Evolutionary conservation across 2,329 filamentous ascomycete genomes (phyloP), one percentile per base, ranked within the genome.

Genomic region (Sclerotinia glacialis): DNA sequence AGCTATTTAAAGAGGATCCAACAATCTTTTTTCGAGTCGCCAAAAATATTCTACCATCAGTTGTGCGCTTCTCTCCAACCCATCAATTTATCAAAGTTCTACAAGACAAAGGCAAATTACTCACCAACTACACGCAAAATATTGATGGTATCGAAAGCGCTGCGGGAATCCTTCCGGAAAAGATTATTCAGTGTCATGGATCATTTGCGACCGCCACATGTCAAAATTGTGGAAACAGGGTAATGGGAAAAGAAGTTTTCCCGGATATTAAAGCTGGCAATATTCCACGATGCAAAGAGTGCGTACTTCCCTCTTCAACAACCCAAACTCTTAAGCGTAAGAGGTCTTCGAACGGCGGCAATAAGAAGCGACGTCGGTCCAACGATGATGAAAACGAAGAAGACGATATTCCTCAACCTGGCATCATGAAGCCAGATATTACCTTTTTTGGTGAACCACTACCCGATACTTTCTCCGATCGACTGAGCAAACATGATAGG

Each of bases 81-180:
- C 95, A 99, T 81, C 89, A 90, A 64, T 99, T 99, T 80, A 96
- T 99, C 75, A 87, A 88, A 44, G 83, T 97, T 73, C 85, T 99
- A 46, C 91, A 99, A 78, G 85, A 94, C 72, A 90, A 93, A 77
- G 88, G 86, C 71, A 97, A 97, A 78, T 85, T 99, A 8, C 85
- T 97, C 68, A 98, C 93, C 52, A 97, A 98, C 79, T 99, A 97
- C 80, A 96, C 95, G 0, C 95, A 99, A 77, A 99, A 99, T 78
- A 98, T 99, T 75, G 95, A 99, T 81, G 97, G 97, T 73, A 87
- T 97, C 62, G 94, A 99, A 78, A 85, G 88, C 69, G 88, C 91
- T 74, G 94, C 94, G 0, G 95, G 95, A 28, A 91, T 99, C 68
- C 79, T 82, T 28, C 84, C 86, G 1, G 88, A 91, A 44, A 96